A percentile compares a stretch with the other conserved stretches of the same genome.
Conservation (phyloP, 352 stramenopile species). For the Pythium rhizo-oryzae region DNA sequence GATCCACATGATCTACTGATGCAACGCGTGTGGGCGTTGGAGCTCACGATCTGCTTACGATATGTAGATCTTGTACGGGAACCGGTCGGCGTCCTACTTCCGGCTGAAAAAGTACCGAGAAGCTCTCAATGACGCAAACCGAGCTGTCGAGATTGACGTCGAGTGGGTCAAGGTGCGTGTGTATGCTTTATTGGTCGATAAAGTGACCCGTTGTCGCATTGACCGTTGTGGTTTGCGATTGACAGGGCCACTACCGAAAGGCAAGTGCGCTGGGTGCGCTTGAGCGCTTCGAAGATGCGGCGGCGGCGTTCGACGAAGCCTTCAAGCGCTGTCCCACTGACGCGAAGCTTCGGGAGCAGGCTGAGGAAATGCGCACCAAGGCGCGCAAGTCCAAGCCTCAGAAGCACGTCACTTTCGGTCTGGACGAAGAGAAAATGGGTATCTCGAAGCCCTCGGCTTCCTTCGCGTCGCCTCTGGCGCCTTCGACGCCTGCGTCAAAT, state of each 20-base stretch:
- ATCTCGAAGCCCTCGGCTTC: slow-evolving; percentile 4
- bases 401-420: slow-evolving; percentile 22
- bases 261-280: slow-evolving; percentile 68
- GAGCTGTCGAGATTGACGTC: slow-evolving; percentile 60
- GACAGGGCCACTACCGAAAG: slow-evolving; percentile 76
- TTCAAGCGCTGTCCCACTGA: slow-evolving; percentile 73
- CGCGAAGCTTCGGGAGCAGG: slow-evolving; percentile 62
- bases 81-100: slow-evolving; percentile 76
- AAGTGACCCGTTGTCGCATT: not conserved
- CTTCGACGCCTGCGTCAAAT: slow-evolving; percentile 5
- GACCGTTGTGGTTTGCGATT: not conserved
- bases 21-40: not conserved
- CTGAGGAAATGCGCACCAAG: slow-evolving; percentile 52
- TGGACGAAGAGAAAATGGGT: slow-evolving; percentile 14
- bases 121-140: slow-evolving; percentile 67
- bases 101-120: slow-evolving; percentile 70
- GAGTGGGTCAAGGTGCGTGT: slow-evolving; percentile 73
- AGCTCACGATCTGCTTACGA: not conserved
- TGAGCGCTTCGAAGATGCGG: slow-evolving; percentile 64
- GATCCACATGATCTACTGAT: not conserved
- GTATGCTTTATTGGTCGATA: not conserved
- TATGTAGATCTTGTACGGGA: slow-evolving; percentile 78
- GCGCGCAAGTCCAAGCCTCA: slow-evolving; percentile 3
- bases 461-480: slow-evolving; percentile 13
- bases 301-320: slow-evolving; percentile 66